These are phyloP conservation scores for Fraxinus anomala DNA, from an alignment of 257 asterid genomes.

Conservation along the genomic window DNA sequence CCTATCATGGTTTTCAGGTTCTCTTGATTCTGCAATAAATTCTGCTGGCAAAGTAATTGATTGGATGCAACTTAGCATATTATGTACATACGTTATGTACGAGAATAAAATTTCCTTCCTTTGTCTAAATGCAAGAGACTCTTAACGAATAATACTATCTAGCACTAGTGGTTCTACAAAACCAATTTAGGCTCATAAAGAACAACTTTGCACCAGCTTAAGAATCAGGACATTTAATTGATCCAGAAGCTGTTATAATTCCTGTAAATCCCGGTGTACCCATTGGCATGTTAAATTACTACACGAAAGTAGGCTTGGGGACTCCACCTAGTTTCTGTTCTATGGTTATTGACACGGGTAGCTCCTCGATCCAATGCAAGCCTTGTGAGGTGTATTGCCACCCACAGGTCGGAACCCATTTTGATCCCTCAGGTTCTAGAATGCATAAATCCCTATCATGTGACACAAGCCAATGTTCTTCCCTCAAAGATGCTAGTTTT, in stretches of 20 bases:
- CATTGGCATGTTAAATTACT: slow-evolving; percentile 48
- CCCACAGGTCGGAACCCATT: slow-evolving; percentile 41
- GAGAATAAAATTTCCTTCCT: too few species aligned
- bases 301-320: slow-evolving; percentile 52
- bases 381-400: slow-evolving; percentile 41
- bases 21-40: background rate
- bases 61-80: background rate
- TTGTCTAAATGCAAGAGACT: too few species aligned
- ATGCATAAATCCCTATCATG: slow-evolving; percentile 41
- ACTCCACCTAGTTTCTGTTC: slow-evolving; percentile 48
- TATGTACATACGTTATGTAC: too few species aligned
- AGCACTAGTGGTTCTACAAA: too few species aligned
- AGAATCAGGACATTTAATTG: background rate
- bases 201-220: slow-evolving; percentile 26
- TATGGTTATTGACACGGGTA: slow-evolving; percentile 57
- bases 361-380: slow-evolving; percentile 41
- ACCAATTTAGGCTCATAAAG: slow-evolving; percentile 11
- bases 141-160: too few species aligned
- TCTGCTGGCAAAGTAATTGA: background rate
- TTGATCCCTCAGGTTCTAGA: slow-evolving; percentile 43
- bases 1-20: background rate
- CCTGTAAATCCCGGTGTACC: slow-evolving; percentile 48
- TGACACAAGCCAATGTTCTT: slow-evolving; percentile 39
- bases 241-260: slow-evolving; percentile 24
- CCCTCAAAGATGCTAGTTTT: slow-evolving; percentile 35